Percentiles rank a stretch among this genome's conserved stretches.
Conservation (phyloP, 2,329 filamentous ascomycete genomes). For the Pseudophaeomoniella oleicola region DNA sequence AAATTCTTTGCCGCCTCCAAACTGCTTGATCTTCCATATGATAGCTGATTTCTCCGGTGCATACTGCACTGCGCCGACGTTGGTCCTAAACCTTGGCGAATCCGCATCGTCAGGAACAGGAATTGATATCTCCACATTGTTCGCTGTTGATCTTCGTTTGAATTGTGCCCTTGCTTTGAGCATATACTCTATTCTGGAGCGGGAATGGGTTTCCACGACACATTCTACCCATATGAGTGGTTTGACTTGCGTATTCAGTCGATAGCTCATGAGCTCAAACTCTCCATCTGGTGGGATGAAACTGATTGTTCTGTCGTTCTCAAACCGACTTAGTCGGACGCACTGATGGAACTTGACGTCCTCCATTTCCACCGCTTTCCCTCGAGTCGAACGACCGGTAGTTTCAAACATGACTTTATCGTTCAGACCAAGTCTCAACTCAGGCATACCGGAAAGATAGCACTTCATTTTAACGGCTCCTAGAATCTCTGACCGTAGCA, state of each 20-base stretch:
- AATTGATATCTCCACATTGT: conserved; percentile 96
- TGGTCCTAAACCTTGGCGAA: conserved; percentile 88
- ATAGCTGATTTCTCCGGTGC: conserved; percentile 95
- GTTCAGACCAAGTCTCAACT: conserved; percentile 83
- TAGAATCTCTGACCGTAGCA: conserved; percentile 87
- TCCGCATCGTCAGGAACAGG: conserved; percentile 96
- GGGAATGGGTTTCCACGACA: conserved; percentile 88
- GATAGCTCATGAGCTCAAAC: conserved; percentile 98
- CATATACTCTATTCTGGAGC: conserved; percentile 64
- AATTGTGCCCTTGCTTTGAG: conserved; percentile 76
- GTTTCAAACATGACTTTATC: conserved; percentile 99
- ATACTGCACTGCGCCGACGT: conserved; percentile 94
- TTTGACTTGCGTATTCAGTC: conserved; percentile 95
- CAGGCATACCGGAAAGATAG: conserved; percentile 95
- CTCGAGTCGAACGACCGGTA: conserved; percentile 80
- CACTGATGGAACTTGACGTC: conserved; percentile 99
- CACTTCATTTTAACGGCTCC: conserved; percentile 99
- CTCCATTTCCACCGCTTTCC: conserved; percentile 98
- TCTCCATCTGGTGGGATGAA: conserved; percentile 98
- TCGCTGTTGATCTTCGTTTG: conserved; percentile 92
- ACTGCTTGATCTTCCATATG: conserved; percentile 99
- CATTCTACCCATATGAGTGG: conserved; percentile 98
- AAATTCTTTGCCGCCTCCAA: conserved; percentile 96
- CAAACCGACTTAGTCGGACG: conserved; percentile 85
- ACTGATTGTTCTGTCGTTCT: conserved; percentile 96